These are phyloP conservation scores for Hirschfeldia incana DNA, from an alignment of 345 rosid genomes.

Conservation along the genomic window DNA sequence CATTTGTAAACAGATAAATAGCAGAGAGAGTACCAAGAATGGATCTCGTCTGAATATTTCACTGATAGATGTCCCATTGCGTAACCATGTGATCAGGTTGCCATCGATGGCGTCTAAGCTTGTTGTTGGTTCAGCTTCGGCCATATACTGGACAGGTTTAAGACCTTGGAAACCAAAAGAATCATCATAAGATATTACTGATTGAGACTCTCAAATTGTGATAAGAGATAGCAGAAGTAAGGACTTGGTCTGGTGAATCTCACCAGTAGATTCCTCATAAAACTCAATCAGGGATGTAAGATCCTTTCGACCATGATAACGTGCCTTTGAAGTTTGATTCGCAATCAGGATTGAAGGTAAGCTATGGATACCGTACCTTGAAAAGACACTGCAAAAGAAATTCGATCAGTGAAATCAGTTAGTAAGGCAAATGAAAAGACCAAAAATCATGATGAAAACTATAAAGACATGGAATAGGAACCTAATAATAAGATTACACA, in stretches of 20 bases:
- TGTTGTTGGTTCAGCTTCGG: slow-evolving; percentile 41
- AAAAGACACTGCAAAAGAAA: slow-evolving; percentile 68
- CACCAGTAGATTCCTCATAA: slow-evolving; percentile 75
- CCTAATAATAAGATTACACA: too few species aligned
- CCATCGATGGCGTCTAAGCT: slow-evolving; percentile 13
- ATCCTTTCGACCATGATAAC: slow-evolving; percentile 58
- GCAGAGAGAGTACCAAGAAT: slow-evolving; percentile 51
- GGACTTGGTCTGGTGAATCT: not conserved
- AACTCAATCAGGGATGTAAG: slow-evolving; percentile 65
- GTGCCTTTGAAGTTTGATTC: slow-evolving; percentile 59
- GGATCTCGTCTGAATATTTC: slow-evolving; percentile 54
- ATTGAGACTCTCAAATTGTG: too few species aligned
- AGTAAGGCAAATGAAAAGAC: too few species aligned
- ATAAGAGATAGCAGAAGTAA: not conserved
- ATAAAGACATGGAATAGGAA: too few species aligned
- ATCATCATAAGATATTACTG: not conserved
- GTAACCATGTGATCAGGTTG: slow-evolving; percentile 40
- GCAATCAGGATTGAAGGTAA: slow-evolving; percentile 34
- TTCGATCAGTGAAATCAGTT: too few species aligned
- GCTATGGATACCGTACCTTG: slow-evolving; percentile 74
- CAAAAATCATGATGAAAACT: too few species aligned
- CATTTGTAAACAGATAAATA: slow-evolving; percentile 58
- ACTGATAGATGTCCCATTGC: slow-evolving; percentile 18
- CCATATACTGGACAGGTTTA: slow-evolving; percentile 54
- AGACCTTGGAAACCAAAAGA: slow-evolving; percentile 17